Conservation (phyloP, 306 rosid genomes). For the Fragaria nilgerrensis region DNA sequence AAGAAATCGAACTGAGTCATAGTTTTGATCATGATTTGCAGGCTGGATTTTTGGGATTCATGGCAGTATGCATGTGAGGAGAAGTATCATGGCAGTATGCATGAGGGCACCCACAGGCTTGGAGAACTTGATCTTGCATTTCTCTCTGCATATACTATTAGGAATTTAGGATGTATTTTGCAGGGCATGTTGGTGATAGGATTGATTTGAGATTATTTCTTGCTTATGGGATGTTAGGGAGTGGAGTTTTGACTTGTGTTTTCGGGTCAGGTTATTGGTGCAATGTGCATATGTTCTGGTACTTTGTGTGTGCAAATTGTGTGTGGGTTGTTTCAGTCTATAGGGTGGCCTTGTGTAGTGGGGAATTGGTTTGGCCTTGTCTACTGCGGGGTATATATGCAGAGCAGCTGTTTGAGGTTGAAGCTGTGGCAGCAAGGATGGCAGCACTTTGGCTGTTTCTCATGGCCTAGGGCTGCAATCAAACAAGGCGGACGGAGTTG, state of each 20-base stretch:
- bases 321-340: conserved; percentile 88
- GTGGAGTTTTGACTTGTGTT: conserved; percentile 66
- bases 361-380: conserved; percentile 71
- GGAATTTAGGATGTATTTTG: conserved; percentile 89
- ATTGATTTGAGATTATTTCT: conserved; percentile 78
- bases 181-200: conserved; percentile 81
- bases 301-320: conserved; percentile 68
- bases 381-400: no score
- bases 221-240: conserved; percentile 82
- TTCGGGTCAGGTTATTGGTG: conserved; percentile 93
- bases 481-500: no score
- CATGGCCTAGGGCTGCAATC: no score
- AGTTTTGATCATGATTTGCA: no score
- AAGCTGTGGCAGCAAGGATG: no score
- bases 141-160: conserved; percentile 66
- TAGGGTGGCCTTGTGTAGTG: conserved; percentile 95
- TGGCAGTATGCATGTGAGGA: no score
- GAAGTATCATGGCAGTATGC: background rate
- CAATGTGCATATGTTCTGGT: conserved; percentile 65
- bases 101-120: conserved; percentile 62
- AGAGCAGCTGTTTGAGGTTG: no score
- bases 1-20: no score
- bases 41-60: no score
- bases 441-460: no score
- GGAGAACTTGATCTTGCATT: conserved; percentile 90